These are phyloP conservation scores for Scortechinia acanthostroma DNA, from an alignment of 2,329 filamentous ascomycete species.

Conservation along the genomic window DNA sequence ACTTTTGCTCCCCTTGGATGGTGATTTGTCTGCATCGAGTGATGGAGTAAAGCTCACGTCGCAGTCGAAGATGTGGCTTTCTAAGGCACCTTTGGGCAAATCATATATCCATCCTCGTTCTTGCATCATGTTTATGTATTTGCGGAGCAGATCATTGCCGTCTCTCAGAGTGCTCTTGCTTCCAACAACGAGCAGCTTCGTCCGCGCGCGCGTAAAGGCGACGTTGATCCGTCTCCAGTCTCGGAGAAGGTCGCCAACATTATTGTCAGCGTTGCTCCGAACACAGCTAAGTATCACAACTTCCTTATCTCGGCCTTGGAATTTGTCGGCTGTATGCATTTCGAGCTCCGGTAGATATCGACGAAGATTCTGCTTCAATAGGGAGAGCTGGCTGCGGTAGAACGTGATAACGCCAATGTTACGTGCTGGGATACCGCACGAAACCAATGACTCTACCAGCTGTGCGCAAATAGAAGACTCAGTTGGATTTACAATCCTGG, in stretches of 20 bases:
- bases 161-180: conserved; percentile 49
- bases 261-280: conserved; percentile 52
- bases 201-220: conserved; percentile 62
- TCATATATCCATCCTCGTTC: conserved; percentile 51
- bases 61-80: conserved; percentile 42
- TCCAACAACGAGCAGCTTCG: conserved; percentile 63
- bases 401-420: conserved; percentile 69
- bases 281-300: conserved; percentile 63
- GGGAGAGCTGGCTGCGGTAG: conserved; percentile 65
- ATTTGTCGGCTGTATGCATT: conserved; percentile 70
- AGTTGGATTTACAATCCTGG: conserved; percentile 57
- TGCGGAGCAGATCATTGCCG: conserved; percentile 50
- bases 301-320: conserved; percentile 70
- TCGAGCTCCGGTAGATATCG: conserved; percentile 41
- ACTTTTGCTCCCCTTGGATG: neutral
- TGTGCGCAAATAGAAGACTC: conserved; percentile 54
- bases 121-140: conserved; percentile 53
- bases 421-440: conserved; percentile 47
- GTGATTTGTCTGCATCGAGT: neutral
- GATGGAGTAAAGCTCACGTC: conserved; percentile 9
- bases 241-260: conserved; percentile 63
- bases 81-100: conserved; percentile 36
- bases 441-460: conserved; percentile 53
- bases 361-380: conserved; percentile 51
- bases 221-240: conserved; percentile 69